phyloP scores from a whole-genome alignment of 805 yeast genomes.

The Zygoascus flipseniorum region DNA sequence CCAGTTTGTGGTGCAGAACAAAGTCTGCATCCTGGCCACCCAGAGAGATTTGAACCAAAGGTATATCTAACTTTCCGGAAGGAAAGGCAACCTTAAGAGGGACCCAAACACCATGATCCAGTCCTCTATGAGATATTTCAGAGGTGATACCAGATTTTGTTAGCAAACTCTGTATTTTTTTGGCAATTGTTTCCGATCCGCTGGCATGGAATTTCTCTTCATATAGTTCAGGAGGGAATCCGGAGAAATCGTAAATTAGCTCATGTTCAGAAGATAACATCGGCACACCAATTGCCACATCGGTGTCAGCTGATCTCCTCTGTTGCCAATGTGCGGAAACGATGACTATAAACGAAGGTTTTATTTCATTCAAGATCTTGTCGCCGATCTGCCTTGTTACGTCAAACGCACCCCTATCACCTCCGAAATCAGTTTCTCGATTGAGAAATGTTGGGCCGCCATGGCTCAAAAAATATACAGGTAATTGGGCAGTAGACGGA shows the following conservation, averaged over 20 bases:
- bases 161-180: conserved; percentile 37
- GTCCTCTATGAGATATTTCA: conserved; percentile 41
- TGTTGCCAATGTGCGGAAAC: conserved; percentile 76
- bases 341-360: conserved; percentile 58
- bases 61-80: conserved; percentile 24
- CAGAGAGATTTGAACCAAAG: conserved; percentile 37
- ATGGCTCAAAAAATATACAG: conserved; percentile 64
- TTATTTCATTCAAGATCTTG: conserved; percentile 34
- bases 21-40: conserved; percentile 27
- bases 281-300: conserved; percentile 7
- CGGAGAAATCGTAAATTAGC: conserved; percentile 66
- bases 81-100: conserved; percentile 64
- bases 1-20: conserved; percentile 40
- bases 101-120: conserved; percentile 82
- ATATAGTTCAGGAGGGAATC: conserved; percentile 62
- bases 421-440: conserved; percentile 37
- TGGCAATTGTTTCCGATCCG: conserved; percentile 37
- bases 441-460: conserved; percentile 80
- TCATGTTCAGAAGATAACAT: conserved; percentile 35
- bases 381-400: conserved; percentile 43
- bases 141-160: conserved; percentile 37
- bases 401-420: conserved; percentile 53
- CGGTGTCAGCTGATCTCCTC: background rate
- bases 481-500: conserved; percentile 22
- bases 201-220: conserved; percentile 50